These are phyloP conservation scores for Brassica hybrid DNA, from an alignment of 441 rosid species.

Conservation along the genomic window DNA sequence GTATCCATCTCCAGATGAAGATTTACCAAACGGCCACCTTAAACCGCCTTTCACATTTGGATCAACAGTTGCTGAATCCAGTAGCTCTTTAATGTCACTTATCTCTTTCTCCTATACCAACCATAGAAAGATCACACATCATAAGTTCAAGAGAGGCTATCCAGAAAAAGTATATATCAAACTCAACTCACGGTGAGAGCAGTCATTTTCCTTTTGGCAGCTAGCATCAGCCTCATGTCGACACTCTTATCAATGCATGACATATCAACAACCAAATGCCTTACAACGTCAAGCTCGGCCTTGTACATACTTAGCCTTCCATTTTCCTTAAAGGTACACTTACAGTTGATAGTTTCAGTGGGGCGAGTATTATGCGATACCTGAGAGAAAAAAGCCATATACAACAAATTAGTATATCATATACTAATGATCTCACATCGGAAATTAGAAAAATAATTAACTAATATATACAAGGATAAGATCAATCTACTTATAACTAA, in stretches of 20 bases:
- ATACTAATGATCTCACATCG: neutral
- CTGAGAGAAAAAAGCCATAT: constrained; percentile 42
- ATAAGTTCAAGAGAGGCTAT: constrained; percentile 10
- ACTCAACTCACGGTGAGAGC: constrained; percentile 54
- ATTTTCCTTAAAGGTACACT: constrained; percentile 51
- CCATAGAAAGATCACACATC: neutral
- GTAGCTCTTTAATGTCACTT: constrained; percentile 48
- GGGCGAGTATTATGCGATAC: constrained; percentile 54
- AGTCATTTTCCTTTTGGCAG: constrained; percentile 51
- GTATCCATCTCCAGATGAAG: constrained; percentile 50
- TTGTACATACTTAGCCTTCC: constrained; percentile 54
- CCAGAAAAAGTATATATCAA: neutral
- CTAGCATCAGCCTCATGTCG: constrained; percentile 66
- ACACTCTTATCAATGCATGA: constrained; percentile 63
- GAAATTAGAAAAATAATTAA: neutral
- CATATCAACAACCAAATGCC: constrained; percentile 57
- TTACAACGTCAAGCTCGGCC: constrained; percentile 51
- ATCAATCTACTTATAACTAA: neutral
- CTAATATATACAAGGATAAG: neutral
- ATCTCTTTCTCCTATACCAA: constrained; percentile 60
- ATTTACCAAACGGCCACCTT: constrained; percentile 64
- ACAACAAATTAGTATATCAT: neutral
- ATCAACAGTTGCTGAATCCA: constrained; percentile 62
- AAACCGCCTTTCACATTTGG: constrained; percentile 68
- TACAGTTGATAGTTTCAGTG: constrained; percentile 49